A percentile compares a stretch with the other conserved stretches of the same genome.
These are phyloP conservation scores for Neurospora sp. DNA, from an alignment of 495 filamentous ascomycete genomes.

Conservation along the genomic window DNA sequence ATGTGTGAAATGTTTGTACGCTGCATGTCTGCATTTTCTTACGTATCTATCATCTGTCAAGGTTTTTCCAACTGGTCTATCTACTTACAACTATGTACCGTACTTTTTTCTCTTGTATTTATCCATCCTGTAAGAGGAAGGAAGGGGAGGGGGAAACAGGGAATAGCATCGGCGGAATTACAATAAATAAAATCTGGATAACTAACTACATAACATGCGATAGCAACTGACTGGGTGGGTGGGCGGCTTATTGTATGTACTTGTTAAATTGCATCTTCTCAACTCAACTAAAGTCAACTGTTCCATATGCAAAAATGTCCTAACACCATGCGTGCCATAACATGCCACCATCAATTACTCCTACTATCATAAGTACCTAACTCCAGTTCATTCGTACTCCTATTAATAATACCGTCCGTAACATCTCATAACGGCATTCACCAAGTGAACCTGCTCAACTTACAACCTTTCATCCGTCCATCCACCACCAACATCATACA, in stretches of 20 bases:
- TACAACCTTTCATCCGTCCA: background rate
- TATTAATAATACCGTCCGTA: background rate
- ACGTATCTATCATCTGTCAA: background rate
- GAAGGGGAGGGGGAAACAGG: no score
- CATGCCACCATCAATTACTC: background rate
- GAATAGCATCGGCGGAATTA: background rate
- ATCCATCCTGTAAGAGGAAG: background rate
- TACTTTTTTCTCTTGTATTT: background rate
- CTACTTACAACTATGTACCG: background rate
- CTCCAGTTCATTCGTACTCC: background rate
- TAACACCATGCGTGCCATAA: background rate
- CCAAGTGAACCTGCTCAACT: background rate
- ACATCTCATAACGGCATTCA: background rate
- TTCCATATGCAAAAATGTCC: background rate
- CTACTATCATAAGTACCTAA: background rate
- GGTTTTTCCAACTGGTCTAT: background rate
- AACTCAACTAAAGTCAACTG: background rate
- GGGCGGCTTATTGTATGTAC: background rate
- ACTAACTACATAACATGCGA: no score
- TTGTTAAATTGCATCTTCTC: background rate
- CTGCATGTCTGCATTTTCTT: background rate
- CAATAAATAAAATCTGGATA: no score
- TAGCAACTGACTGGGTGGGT: no score
- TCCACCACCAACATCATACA: background rate
- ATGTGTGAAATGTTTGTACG: background rate